Percentiles rank a stretch among this genome's conserved stretches.
Conservation (phyloP, 306 rosid genomes). For the Spatholobus suberectus region DNA sequence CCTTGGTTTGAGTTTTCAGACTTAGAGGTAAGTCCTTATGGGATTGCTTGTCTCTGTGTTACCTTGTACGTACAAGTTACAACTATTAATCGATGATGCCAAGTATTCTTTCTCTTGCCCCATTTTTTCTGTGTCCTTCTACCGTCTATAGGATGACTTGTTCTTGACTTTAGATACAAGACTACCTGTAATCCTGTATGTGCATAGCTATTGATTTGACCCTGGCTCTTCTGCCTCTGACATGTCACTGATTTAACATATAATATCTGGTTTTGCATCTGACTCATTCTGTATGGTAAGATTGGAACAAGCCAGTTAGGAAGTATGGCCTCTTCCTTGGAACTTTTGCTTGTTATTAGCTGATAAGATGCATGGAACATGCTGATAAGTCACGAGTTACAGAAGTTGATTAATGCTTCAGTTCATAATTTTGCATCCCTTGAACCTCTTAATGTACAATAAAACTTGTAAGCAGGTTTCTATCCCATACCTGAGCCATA, state of each 20-base stretch:
- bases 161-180: slow-evolving; percentile 38
- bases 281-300: slow-evolving; percentile 39
- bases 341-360: slow-evolving; percentile 41
- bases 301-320: slow-evolving; percentile 41
- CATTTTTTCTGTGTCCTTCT: slow-evolving; percentile 28
- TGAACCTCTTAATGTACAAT: slow-evolving; percentile 44
- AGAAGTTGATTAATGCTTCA: slow-evolving; percentile 43
- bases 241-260: slow-evolving; percentile 19
- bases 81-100: slow-evolving; percentile 35
- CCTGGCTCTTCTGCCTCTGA: slow-evolving; percentile 29
- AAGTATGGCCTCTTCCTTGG: slow-evolving; percentile 44
- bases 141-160: slow-evolving; percentile 4
- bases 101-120: slow-evolving; percentile 11
- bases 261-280: slow-evolving; percentile 42
- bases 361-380: slow-evolving; percentile 42
- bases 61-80: slow-evolving; percentile 11
- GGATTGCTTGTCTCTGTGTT: slow-evolving; percentile 34
- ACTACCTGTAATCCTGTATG: not conserved
- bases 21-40: slow-evolving; percentile 77
- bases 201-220: slow-evolving; percentile 26
- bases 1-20: slow-evolving; percentile 99
- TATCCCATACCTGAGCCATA: slow-evolving; percentile 37
- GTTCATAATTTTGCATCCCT: slow-evolving; percentile 41
- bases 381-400: slow-evolving; percentile 44
- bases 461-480: slow-evolving; percentile 44